phyloP scores from a whole-genome alignment of 441 rosid species.

The Adansonia grandidieri region DNA sequence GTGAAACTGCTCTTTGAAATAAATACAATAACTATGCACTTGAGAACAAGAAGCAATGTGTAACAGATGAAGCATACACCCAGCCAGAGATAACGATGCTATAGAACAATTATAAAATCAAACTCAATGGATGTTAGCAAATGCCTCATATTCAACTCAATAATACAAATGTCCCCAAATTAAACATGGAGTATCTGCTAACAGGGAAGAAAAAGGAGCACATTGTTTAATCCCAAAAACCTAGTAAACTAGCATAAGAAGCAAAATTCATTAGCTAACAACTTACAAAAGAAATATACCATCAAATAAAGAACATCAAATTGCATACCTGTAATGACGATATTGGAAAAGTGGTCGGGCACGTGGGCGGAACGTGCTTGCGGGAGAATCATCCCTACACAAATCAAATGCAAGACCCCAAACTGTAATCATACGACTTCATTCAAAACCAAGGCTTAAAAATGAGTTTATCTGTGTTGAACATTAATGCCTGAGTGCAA shows the following conservation, averaged over 20 bases:
- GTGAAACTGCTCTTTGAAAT: conserved; percentile 17
- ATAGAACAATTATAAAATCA: conserved; percentile 1
- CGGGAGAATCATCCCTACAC: conserved; percentile 90
- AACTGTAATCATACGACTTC: conserved; percentile 9
- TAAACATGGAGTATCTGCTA: neutral
- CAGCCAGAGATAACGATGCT: neutral
- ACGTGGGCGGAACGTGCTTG: conserved; percentile 90
- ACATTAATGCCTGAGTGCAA: too few species aligned
- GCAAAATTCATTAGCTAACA: conserved; percentile 14
- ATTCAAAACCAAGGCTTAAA: conserved; percentile 5
- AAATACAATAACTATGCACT: conserved; percentile 21
- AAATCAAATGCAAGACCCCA: conserved; percentile 22
- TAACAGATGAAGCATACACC: conserved; percentile 3
- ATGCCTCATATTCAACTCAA: conserved; percentile 18
- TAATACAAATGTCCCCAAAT: conserved; percentile 13
- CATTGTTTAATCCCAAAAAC: conserved; percentile 17
- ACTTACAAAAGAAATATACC: conserved; percentile 12
- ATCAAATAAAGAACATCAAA: conserved; percentile 20
- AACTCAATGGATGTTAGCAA: neutral
- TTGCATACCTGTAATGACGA: conserved; percentile 87
- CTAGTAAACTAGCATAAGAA: neutral
- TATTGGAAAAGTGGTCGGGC: conserved; percentile 94
- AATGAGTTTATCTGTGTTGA: neutral
- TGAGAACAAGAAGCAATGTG: conserved; percentile 3
- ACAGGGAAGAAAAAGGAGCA: conserved; percentile 16